Base-by-base conservation (phyloP, 345 rosid genomes). In the Pistacia vera region DNA sequence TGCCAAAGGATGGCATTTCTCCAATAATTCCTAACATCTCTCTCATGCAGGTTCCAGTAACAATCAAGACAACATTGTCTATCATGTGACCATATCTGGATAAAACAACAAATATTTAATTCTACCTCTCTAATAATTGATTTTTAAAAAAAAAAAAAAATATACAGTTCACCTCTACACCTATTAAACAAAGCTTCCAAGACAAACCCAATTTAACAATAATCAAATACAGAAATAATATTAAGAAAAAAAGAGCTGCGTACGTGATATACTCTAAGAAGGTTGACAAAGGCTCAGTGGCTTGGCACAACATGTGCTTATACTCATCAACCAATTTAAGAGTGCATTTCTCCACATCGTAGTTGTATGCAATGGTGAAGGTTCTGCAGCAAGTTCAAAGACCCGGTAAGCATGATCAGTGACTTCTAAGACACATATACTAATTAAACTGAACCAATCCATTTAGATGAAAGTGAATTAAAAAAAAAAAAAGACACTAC, bases 261-360 rank as follows among this genome's bases (percentile, higher is more conserved):
- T 77, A 96, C 99, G 94, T 93, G 88, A 93, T 93, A 78, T 96
- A 96, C 88, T 96, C 98, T 67, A 93, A 80, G 82, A 96, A 96
- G 74, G 99, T 93, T 6, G 99, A 92, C 79, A 96, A 77, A 18
- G 99, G 99, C 86, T 93, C 99, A 0, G 99, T 96, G 30, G 99
- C 99, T 85, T 96, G 97, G 71, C 92, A 90, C 25, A 91, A 71
- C 99, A 96, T 96, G 82, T 90, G 94, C 86, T 93, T 96, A 75
- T 96, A 93, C 74, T 96, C 99, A 82, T 96, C 99, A 71, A 93
- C 98, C 83, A 96, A 86, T 73, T 93, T 96, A 75, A 91, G 95
- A 2, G 97, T 96, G 85, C 99, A 96, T 80, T 96, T 96, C 88
- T 96, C 99, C 85, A 96, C 99, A 96, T 92, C 5, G 99, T 96